Evolutionary conservation across 2,329 filamentous ascomycete genomes (phyloP).

Genomic region (Xylaria sp.): DNA sequence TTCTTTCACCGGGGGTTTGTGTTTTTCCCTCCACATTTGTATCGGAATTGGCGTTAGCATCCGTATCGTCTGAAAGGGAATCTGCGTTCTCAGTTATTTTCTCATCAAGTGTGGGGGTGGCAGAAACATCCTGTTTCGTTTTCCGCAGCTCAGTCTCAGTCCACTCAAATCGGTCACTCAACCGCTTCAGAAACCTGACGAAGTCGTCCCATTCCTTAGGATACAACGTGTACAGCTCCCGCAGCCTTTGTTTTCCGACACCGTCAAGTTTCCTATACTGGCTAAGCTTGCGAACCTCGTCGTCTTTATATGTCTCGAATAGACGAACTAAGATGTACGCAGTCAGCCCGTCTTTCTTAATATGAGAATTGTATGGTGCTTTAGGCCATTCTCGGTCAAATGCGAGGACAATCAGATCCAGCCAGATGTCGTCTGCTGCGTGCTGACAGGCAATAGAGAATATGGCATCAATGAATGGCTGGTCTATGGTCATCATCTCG

Average conservation of each 20-base stretch:
- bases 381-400: slow-evolving; percentile 30
- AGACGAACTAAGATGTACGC: slow-evolving; percentile 34
- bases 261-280: slow-evolving; percentile 30
- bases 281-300: slow-evolving; percentile 5
- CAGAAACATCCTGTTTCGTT: neutral
- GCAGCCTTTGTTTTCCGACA: slow-evolving; percentile 22
- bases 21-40: slow-evolving; percentile 39
- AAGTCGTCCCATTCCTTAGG: slow-evolving; percentile 26
- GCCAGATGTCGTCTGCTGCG: slow-evolving; percentile 37
- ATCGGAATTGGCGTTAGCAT: slow-evolving; percentile 5
- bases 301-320: slow-evolving; percentile 34
- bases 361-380: slow-evolving; percentile 19
- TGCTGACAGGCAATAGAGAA: slow-evolving; percentile 31
- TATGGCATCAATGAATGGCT: slow-evolving; percentile 30
- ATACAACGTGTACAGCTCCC: slow-evolving; percentile 8
- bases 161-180: slow-evolving; percentile 40
- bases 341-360: slow-evolving; percentile 23
- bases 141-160: neutral
- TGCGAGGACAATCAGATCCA: slow-evolving; percentile 32
- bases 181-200: slow-evolving; percentile 31
- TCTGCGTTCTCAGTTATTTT: neutral
- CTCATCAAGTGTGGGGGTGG: neutral
- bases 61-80: slow-evolving; percentile 14
- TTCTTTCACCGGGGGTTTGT: slow-evolving; percentile 47
- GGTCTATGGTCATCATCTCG: slow-evolving; percentile 35